Conservation (phyloP, 768 basidiomycete genomes). For the Russula emetica region DNA sequence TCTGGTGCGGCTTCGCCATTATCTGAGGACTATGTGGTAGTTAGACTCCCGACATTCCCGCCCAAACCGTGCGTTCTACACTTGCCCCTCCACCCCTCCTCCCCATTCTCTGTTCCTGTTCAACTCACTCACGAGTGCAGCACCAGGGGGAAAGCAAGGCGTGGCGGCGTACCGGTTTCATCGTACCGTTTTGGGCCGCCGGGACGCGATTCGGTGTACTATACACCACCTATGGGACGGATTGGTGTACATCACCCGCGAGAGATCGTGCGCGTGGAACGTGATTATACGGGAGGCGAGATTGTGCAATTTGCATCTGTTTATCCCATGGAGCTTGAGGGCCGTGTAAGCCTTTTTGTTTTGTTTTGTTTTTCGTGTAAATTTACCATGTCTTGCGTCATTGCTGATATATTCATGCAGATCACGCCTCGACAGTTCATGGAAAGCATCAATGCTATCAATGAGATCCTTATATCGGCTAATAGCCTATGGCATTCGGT, state of each 20-base stretch:
- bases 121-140: neutral
- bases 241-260: conserved; percentile 88
- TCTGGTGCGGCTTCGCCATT: conserved; percentile 45
- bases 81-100: too few species aligned
- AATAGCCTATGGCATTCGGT: conserved; percentile 70
- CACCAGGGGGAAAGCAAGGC: conserved; percentile 30
- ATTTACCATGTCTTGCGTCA: neutral
- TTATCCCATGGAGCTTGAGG: conserved; percentile 90
- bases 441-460: conserved; percentile 86
- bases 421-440: conserved; percentile 88
- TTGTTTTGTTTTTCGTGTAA: too few species aligned
- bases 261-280: conserved; percentile 85
- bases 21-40: conserved; percentile 23
- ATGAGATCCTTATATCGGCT: conserved; percentile 81
- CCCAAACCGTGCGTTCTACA: conserved; percentile 24
- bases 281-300: conserved; percentile 91
- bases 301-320: conserved; percentile 83
- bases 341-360: conserved; percentile 60
- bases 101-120: neutral
- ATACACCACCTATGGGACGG: conserved; percentile 73
- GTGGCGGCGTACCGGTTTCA: conserved; percentile 68
- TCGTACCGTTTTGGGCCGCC: conserved; percentile 85
- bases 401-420: conserved; percentile 38
- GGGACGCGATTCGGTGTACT: conserved; percentile 70
- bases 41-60: conserved; percentile 4